Conservation (phyloP, 495 filamentous ascomycete species). For the Penicillium tannophilum region DNA sequence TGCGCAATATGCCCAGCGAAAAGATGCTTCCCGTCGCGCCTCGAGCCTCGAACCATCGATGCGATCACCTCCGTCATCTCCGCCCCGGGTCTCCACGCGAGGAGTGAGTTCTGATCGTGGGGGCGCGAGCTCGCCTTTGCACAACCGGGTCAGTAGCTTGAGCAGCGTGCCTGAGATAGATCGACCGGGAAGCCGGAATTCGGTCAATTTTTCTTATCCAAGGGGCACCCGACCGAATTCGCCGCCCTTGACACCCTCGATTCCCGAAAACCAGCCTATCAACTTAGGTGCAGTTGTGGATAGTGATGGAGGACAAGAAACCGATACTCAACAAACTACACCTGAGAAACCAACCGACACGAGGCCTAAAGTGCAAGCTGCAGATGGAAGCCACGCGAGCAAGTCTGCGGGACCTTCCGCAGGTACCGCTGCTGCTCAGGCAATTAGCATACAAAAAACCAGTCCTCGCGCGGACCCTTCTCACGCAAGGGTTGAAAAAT, state of each 20-base stretch:
- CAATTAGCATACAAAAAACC: conserved; percentile 23
- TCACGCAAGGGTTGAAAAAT: conserved; percentile 12
- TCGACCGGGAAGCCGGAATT: conserved; percentile 63
- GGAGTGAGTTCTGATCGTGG: conserved; percentile 51
- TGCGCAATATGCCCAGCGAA: conserved; percentile 38
- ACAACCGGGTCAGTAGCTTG: conserved; percentile 30
- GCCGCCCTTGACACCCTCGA: conserved; percentile 31
- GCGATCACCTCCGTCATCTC: conserved; percentile 52
- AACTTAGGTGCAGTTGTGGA: conserved; percentile 20
- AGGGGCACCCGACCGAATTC: conserved; percentile 55
- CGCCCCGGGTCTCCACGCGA: conserved; percentile 38
- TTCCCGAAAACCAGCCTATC: conserved; percentile 13
- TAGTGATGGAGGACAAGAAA: conserved; percentile 28
- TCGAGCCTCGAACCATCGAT: conserved; percentile 56
- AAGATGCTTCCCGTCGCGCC: conserved; percentile 44
- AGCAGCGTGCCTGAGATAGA: conserved; percentile 50
- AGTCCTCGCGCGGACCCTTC: conserved; percentile 7
- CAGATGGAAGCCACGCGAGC: conserved; percentile 46
- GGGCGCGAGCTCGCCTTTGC: conserved; percentile 21
- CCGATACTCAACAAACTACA: conserved; percentile 36
- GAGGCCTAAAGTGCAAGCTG: conserved; percentile 44
- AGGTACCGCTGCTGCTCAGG: conserved; percentile 39
- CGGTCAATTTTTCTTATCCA: conserved; percentile 87
- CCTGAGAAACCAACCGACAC: conserved; percentile 55
- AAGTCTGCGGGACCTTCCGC: conserved; percentile 37